These are phyloP conservation scores for Geum urbanum DNA, from an alignment of 306 rosid species.

Conservation along the genomic window DNA sequence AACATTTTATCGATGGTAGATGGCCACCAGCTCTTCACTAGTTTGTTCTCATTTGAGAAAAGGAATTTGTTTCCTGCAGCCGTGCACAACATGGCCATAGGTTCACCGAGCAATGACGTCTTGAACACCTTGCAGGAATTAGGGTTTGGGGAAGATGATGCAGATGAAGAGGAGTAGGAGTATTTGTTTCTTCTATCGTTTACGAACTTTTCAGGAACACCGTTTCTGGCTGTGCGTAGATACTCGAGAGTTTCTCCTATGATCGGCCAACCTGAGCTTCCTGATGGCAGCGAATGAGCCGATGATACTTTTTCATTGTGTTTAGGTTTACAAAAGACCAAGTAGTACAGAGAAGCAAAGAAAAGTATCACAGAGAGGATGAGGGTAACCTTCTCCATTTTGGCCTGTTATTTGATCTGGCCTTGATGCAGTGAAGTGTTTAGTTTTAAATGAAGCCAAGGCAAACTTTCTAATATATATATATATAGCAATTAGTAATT, in stretches of 20 bases:
- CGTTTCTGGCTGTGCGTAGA: neutral
- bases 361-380: too few relatives aligned
- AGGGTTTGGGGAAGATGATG: too few relatives aligned
- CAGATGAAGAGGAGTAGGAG: conserved; percentile 4
- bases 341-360: too few relatives aligned
- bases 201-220: conserved; percentile 18
- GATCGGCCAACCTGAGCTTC: conserved; percentile 21
- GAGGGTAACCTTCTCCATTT: too few relatives aligned
- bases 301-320: too few relatives aligned
- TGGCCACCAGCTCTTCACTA: conserved; percentile 24
- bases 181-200: conserved; percentile 5
- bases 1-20: neutral
- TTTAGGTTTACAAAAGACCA: too few relatives aligned
- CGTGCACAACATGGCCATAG: neutral
- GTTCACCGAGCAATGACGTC: conserved; percentile 5
- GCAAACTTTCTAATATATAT: too few relatives aligned
- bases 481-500: too few relatives aligned
- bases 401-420: too few relatives aligned
- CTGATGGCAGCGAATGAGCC: neutral
- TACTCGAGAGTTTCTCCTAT: conserved; percentile 22
- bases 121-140: conserved; percentile 13
- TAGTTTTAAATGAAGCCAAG: too few relatives aligned
- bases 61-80: conserved; percentile 20
- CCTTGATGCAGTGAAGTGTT: too few relatives aligned
- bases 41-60: conserved; percentile 21